Evolutionary conservation across 768 basidiomycete species (phyloP).

Genomic region (Trametes coccinea): DNA sequence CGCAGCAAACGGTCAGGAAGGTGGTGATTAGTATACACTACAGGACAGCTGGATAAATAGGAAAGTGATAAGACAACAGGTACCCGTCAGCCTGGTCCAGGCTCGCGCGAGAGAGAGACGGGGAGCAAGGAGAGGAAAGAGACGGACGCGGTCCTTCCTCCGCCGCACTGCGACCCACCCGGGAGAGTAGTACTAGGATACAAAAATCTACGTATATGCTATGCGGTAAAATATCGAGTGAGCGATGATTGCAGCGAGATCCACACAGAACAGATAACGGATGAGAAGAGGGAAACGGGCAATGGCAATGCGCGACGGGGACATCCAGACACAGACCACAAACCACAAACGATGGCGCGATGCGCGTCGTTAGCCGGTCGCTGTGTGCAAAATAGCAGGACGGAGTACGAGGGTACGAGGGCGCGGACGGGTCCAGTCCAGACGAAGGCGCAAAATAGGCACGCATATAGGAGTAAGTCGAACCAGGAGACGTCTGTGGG

Average conservation of each 20-base stretch:
- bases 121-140: not conserved
- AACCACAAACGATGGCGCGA: not conserved
- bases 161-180: constrained; percentile 6
- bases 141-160: not conserved
- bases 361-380: not conserved
- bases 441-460: not conserved
- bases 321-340: constrained; percentile 8
- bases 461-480: not conserved
- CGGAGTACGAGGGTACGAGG: not conserved
- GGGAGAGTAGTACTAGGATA: constrained; percentile 30
- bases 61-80: constrained; percentile 34
- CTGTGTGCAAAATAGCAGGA: not conserved
- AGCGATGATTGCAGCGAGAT: constrained; percentile 30
- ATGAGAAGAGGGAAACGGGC: constrained; percentile 21
- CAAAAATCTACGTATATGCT: constrained; percentile 32
- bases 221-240: constrained; percentile 32
- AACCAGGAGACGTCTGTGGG: constrained; percentile 26
- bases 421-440: not conserved
- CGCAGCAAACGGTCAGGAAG: not conserved
- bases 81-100: constrained; percentile 28
- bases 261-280: constrained; percentile 25
- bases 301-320: constrained; percentile 15
- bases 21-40: constrained; percentile 25
- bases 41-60: constrained; percentile 31
- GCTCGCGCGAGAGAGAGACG: constrained; percentile 15